These are phyloP conservation scores for Cardamine occulta DNA, from an alignment of 345 rosid genomes.

Conservation along the genomic window DNA sequence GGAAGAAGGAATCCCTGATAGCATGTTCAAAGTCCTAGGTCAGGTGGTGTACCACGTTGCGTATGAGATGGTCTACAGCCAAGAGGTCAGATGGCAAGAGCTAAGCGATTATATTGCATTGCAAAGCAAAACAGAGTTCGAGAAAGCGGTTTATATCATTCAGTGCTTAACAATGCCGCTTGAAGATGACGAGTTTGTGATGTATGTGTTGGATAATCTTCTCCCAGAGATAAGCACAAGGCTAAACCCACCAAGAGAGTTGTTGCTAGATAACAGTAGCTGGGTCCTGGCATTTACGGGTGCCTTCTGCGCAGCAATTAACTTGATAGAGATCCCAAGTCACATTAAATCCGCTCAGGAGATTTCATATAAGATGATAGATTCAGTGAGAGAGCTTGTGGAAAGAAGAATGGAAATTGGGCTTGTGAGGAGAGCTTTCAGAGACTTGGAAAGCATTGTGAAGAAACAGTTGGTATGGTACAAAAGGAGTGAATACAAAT, in stretches of 20 bases:
- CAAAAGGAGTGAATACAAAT: neutral
- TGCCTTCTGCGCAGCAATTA: slow-evolving; percentile 3
- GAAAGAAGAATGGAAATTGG: neutral
- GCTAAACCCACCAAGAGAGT: neutral
- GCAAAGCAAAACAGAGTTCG: neutral
- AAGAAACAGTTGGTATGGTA: neutral
- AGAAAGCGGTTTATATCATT: slow-evolving; percentile 12
- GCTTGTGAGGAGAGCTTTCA: neutral
- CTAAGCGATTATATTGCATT: neutral
- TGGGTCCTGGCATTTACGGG: slow-evolving; percentile 9
- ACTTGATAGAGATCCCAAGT: neutral
- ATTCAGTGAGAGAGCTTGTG: slow-evolving; percentile 9
- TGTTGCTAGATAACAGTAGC: neutral
- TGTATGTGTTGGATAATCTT: neutral
- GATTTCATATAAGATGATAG: neutral
- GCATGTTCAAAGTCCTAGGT: slow-evolving; percentile 25
- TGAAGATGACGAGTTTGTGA: neutral
- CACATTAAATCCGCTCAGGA: neutral
- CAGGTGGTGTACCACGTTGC: slow-evolving; percentile 20
- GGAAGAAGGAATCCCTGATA: slow-evolving; percentile 25
- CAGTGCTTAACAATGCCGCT: slow-evolving; percentile 10
- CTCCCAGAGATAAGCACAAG: neutral
- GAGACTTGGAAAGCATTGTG: neutral
- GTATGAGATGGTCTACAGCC: neutral
- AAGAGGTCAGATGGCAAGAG: neutral